Base-by-base conservation (phyloP, 352 stramenopile species). In the Phytophthora podocarpi region DNA sequence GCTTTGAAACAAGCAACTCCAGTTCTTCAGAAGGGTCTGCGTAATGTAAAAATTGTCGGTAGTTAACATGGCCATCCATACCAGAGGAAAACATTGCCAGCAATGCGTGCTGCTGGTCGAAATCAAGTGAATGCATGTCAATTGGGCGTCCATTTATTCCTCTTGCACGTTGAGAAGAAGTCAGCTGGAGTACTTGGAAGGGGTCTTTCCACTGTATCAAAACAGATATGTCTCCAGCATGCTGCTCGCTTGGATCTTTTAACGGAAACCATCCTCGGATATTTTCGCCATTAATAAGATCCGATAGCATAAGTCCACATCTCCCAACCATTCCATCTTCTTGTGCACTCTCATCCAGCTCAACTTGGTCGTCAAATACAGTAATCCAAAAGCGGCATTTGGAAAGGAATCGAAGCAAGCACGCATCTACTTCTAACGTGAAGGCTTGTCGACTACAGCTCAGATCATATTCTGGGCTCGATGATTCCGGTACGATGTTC, bases 331-430 rank as follows among this genome's bases (percentile, higher is more conserved):
- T 60, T 1, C 81, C 87, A 27, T 89, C 78, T 23, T 80, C 63
- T 18, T 77, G 50, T 15, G 42, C 56, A 26, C 49, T 67, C 9
- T 66, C 52, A 13, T 79, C 64, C 4, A 77, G 24, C 12, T 85
- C 74, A 9, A 64, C 58, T 64, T 89, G 64, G 31, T 96, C 89
- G 59, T 96, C 88, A 67, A 97, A 95, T 0, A 97, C 81, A 8
- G 87, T 96, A 21, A 97, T 73, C 74, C 76, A 82, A 1, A 97
- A 67, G 1, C 72, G 66, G 48, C 90, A 94, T 67, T 93, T 91
- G 12, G 68, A 71, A 21, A 97, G 85, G 61, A 93, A 97, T 3
- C 82, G 83, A 42, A 94, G 77, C 35, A 95, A 62, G 27, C 78
- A 87, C 7, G 76, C 72, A 43, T 96, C 83, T 3, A 97, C 72